These are phyloP conservation scores for Fennellomyces sp. DNA, from an alignment of 371 early-diverging fungal species.

Conservation along the genomic window DNA sequence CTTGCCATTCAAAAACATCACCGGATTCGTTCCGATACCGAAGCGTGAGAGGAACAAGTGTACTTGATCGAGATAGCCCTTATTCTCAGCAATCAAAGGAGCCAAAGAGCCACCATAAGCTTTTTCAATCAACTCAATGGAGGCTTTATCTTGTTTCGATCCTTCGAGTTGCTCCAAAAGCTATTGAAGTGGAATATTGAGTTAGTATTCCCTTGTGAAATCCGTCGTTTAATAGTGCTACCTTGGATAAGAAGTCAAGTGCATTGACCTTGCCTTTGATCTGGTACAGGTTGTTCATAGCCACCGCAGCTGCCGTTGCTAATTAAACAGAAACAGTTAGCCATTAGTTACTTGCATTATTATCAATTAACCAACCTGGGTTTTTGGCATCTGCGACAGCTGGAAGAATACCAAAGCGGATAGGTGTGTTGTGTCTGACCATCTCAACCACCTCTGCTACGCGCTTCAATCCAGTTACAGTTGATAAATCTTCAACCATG, in stretches of 20 bases:
- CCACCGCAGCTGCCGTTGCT: slow-evolving; percentile 50
- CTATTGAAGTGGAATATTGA: background rate
- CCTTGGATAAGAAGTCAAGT: slow-evolving; percentile 45
- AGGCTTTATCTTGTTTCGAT: background rate
- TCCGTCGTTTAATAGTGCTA: slow-evolving; percentile 4
- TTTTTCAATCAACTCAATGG: slow-evolving; percentile 1
- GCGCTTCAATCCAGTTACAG: slow-evolving; percentile 43
- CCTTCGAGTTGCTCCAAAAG: slow-evolving; percentile 1
- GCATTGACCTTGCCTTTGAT: slow-evolving; percentile 26
- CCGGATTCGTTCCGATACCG: slow-evolving; percentile 30
- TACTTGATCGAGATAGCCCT: slow-evolving; percentile 20
- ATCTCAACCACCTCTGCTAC: slow-evolving; percentile 53
- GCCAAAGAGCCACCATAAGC: slow-evolving; percentile 2
- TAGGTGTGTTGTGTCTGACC: slow-evolving; percentile 71
- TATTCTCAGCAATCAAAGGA: background rate
- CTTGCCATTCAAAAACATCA: slow-evolving; percentile 84
- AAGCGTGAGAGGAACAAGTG: slow-evolving; percentile 35
- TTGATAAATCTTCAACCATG: slow-evolving; percentile 70
- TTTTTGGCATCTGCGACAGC: slow-evolving; percentile 41
- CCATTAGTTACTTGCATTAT: background rate
- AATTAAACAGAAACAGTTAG: background rate
- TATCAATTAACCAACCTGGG: slow-evolving; percentile 20
- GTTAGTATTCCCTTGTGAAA: background rate
- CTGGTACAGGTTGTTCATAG: slow-evolving; percentile 40
- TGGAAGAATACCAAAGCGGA: slow-evolving; percentile 85